These are phyloP conservation scores for Diaporthe capsici DNA, from an alignment of 2,329 filamentous ascomycete species.

Conservation along the genomic window DNA sequence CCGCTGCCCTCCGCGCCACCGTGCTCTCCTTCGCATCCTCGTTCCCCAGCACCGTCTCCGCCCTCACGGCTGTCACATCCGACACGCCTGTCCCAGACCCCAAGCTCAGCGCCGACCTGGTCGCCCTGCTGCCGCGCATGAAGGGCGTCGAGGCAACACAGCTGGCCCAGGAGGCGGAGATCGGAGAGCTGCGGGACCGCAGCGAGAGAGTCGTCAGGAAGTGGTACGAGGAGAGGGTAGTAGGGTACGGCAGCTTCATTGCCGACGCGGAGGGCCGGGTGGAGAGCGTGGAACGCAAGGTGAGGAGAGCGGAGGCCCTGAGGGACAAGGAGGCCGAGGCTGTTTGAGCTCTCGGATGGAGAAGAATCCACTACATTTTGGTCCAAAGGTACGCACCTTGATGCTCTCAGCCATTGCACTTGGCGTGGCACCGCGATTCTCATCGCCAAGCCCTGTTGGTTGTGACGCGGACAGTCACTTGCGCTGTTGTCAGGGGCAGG, in stretches of 20 bases:
- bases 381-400: neutral
- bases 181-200: constrained; percentile 72
- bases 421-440: neutral
- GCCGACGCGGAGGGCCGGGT: constrained; percentile 80
- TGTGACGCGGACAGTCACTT: neutral
- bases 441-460: neutral
- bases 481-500: neutral
- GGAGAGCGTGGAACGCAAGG: constrained; percentile 73
- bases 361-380: neutral
- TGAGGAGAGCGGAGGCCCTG: constrained; percentile 71
- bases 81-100: constrained; percentile 71
- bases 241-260: constrained; percentile 77
- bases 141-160: constrained; percentile 73
- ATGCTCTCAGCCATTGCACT: neutral
- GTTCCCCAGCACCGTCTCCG: constrained; percentile 69
- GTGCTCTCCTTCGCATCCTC: constrained; percentile 70
- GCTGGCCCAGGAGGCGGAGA: constrained; percentile 71
- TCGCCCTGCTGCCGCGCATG: constrained; percentile 73
- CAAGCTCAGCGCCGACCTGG: constrained; percentile 67
- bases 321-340: constrained; percentile 67
- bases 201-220: constrained; percentile 74
- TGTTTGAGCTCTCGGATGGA: constrained; percentile 49
- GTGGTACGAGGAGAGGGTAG: constrained; percentile 82
- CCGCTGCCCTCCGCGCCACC: constrained; percentile 65
- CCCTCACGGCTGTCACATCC: constrained; percentile 66